Conservation (phyloP, 192 early-diverging fungal genomes). For the Entomortierella parvispora region DNA sequence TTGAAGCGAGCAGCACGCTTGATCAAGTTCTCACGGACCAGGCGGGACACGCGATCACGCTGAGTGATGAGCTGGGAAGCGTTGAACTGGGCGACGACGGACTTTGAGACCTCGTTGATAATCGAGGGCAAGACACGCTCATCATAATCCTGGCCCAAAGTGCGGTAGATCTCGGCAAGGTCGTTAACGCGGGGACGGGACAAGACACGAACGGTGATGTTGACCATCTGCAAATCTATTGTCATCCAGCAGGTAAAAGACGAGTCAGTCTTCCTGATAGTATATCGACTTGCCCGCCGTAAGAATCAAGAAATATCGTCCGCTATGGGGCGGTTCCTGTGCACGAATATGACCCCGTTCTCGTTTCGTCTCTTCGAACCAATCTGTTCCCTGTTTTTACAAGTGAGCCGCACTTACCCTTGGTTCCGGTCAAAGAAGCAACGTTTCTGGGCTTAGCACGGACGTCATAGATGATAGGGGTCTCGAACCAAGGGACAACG, state of each 20-base stretch:
- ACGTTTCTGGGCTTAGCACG: slow-evolving; percentile 97
- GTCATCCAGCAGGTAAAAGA: not conserved
- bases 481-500: slow-evolving; percentile 93
- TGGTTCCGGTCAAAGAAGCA: slow-evolving; percentile 95
- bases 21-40: slow-evolving; percentile 92
- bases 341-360: too few species aligned
- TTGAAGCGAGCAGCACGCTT: slow-evolving; percentile 88
- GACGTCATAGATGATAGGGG: slow-evolving; percentile 93
- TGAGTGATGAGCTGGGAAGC: slow-evolving; percentile 98
- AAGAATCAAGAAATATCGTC: too few species aligned
- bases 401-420: slow-evolving; percentile 68
- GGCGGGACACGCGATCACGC: slow-evolving; percentile 89
- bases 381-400: too few species aligned
- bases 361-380: too few species aligned
- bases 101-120: slow-evolving; percentile 98
- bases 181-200: slow-evolving; percentile 80
- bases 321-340: too few species aligned
- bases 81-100: slow-evolving; percentile 98
- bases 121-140: slow-evolving; percentile 98
- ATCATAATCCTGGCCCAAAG: slow-evolving; percentile 90
- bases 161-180: slow-evolving; percentile 86
- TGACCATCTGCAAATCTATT: slow-evolving; percentile 97
- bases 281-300: too few species aligned
- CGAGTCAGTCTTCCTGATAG: too few species aligned
- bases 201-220: slow-evolving; percentile 95